Percentiles rank a stretch among this genome's conserved stretches.
These are phyloP conservation scores for Phallus indusiatus DNA, from an alignment of 768 basidiomycete genomes.

Conservation along the genomic window DNA sequence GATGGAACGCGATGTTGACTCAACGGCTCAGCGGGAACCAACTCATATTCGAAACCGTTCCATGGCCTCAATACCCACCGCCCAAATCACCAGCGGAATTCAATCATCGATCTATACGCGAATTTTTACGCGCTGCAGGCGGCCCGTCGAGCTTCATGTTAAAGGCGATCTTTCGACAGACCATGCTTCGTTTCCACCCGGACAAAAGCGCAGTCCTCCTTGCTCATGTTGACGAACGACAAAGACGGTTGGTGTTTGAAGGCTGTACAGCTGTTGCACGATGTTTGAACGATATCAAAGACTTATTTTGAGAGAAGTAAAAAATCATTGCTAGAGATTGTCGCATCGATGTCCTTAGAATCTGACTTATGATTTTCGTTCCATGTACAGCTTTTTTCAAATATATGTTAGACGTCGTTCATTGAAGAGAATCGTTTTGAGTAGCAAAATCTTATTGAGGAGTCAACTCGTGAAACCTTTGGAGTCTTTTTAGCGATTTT, in stretches of 20 bases:
- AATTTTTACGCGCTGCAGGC: neutral
- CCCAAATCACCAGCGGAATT: constrained; percentile 41
- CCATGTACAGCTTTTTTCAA: too few species aligned
- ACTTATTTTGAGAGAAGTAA: neutral
- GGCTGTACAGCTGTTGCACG: constrained; percentile 2
- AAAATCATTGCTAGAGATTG: too few species aligned
- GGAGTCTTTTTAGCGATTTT: too few species aligned
- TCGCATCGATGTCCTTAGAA: too few species aligned
- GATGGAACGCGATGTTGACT: neutral
- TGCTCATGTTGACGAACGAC: constrained; percentile 36
- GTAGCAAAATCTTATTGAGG: too few species aligned
- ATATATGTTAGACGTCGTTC: too few species aligned
- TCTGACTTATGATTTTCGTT: too few species aligned
- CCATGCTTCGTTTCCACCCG: constrained; percentile 60
- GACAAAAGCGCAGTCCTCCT: constrained; percentile 46
- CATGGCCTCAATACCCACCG: constrained; percentile 52
- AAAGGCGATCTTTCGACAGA: constrained; percentile 44
- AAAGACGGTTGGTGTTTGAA: constrained; percentile 11
- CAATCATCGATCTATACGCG: constrained; percentile 12
- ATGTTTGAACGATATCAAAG: constrained; percentile 2
- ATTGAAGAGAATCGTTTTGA: too few species aligned
- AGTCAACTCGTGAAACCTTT: too few species aligned
- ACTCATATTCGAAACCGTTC: constrained; percentile 44
- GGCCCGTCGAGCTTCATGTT: neutral
- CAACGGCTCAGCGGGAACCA: neutral